Evolutionary conservation across 2,329 filamentous ascomycete species (phyloP).

Genomic region (Ploettnerulaceae sp.): DNA sequence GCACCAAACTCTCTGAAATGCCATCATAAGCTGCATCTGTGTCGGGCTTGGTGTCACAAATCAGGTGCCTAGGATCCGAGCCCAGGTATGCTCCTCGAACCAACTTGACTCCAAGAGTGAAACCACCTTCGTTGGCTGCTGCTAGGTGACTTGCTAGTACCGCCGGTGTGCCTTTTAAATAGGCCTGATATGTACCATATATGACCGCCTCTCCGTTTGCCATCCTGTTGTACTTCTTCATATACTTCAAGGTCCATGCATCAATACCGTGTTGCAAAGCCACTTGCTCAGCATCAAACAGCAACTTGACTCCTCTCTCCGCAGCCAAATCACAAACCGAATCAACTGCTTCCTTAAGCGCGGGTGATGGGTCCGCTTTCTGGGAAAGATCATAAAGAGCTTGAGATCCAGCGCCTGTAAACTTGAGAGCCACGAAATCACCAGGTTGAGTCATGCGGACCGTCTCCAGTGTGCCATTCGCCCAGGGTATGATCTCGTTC

Average conservation of each 20-base stretch:
- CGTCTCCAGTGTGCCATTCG: constrained; percentile 67
- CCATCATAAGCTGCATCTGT: constrained; percentile 70
- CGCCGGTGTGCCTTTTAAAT: constrained; percentile 58
- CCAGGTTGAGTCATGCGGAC: constrained; percentile 49
- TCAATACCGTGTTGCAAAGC: constrained; percentile 75
- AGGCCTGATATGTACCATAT: constrained; percentile 77
- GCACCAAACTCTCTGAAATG: constrained; percentile 63
- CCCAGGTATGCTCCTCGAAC: constrained; percentile 71
- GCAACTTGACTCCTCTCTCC: constrained; percentile 63
- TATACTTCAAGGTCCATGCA: constrained; percentile 72
- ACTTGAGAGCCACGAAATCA: constrained; percentile 56
- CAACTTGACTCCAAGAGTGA: constrained; percentile 68
- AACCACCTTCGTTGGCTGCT: constrained; percentile 52
- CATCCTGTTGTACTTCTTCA: constrained; percentile 67
- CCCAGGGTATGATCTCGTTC: constrained; percentile 66
- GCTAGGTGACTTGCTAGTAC: constrained; percentile 57
- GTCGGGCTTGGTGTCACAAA: constrained; percentile 66
- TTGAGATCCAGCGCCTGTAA: constrained; percentile 75
- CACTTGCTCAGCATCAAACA: constrained; percentile 85
- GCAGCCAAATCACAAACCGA: constrained; percentile 69
- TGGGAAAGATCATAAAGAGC: constrained; percentile 63
- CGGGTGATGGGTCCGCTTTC: constrained; percentile 55
- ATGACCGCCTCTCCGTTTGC: constrained; percentile 58
- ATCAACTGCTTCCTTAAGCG: constrained; percentile 65
- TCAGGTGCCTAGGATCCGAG: constrained; percentile 63